Evolutionary conservation across 2,329 filamentous ascomycete species (phyloP).

Genomic region (Pestalotiopsis fici): DNA sequence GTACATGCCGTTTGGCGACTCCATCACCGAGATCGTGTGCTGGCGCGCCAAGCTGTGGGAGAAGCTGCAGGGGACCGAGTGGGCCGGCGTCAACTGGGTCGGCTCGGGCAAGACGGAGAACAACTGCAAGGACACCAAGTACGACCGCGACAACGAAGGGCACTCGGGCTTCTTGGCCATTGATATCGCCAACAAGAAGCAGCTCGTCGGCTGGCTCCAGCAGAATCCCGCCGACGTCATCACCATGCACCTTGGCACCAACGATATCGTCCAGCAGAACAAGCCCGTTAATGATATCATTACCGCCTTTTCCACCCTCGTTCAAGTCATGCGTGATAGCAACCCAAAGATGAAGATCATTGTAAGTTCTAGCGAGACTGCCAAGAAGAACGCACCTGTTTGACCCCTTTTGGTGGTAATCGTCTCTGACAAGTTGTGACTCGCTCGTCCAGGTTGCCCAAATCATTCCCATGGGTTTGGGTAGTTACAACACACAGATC

Average conservation of each 20-base stretch:
- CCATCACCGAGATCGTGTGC: slow-evolving; percentile 44
- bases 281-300: slow-evolving; percentile 37
- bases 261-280: slow-evolving; percentile 42
- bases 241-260: slow-evolving; percentile 46
- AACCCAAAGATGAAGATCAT: slow-evolving; percentile 44
- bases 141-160: slow-evolving; percentile 44
- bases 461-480: slow-evolving; percentile 37
- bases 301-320: slow-evolving; percentile 38
- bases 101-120: slow-evolving; percentile 31
- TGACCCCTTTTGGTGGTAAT: background rate
- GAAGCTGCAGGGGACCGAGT: slow-evolving; percentile 38
- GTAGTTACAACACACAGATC: slow-evolving; percentile 35
- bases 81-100: slow-evolving; percentile 38
- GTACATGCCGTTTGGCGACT: slow-evolving; percentile 45
- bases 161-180: slow-evolving; percentile 44
- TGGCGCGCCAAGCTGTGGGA: slow-evolving; percentile 43
- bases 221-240: slow-evolving; percentile 43
- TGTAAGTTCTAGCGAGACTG: slow-evolving; percentile 26
- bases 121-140: slow-evolving; percentile 36
- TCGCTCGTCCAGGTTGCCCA: slow-evolving; percentile 34
- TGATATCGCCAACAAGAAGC: slow-evolving; percentile 41
- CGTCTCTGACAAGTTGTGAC: background rate
- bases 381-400: background rate
- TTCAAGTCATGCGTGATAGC: slow-evolving; percentile 36
- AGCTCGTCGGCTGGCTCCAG: slow-evolving; percentile 43